A percentile compares a stretch with the other conserved stretches of the same genome.
phyloP scores from a whole-genome alignment of 345 rosid genomes.

The Euclidium syriacum region DNA sequence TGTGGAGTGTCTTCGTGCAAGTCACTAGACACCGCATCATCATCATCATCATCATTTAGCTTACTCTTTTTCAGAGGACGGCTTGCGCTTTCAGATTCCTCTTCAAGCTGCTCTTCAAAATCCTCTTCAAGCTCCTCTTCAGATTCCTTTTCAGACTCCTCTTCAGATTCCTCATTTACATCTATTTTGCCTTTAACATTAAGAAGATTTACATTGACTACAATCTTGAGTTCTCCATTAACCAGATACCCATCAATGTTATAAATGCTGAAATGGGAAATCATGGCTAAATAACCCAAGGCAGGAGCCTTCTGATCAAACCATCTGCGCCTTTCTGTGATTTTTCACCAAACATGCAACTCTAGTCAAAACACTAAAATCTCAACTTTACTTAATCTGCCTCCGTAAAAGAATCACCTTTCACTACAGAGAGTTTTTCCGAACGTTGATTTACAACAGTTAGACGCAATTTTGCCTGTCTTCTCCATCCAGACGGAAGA shows the following conservation, averaged over 20 bases:
- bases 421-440: conserved; percentile 29
- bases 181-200: background rate
- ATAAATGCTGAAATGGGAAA: too few relatives aligned
- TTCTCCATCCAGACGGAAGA: conserved; percentile 70
- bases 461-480: conserved; percentile 62
- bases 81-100: background rate
- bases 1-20: background rate
- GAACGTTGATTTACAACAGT: conserved; percentile 54
- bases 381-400: too few relatives aligned
- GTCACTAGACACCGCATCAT: too few relatives aligned
- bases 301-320: too few relatives aligned
- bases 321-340: conserved; percentile 32
- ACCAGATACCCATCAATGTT: conserved; percentile 21
- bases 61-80: background rate
- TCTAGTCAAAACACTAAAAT: too few relatives aligned
- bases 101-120: too few relatives aligned
- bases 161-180: background rate
- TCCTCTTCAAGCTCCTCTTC: too few relatives aligned
- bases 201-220: conserved; percentile 45
- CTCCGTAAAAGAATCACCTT: too few relatives aligned
- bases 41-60: background rate
- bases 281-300: too few relatives aligned
- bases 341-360: too few relatives aligned
- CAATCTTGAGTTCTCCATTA: conserved; percentile 49
- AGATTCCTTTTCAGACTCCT: too few relatives aligned